A percentile compares a stretch with the other conserved stretches of the same genome.
These are phyloP conservation scores for Eucalyptus urophylla DNA, from an alignment of 345 rosid genomes.

Conservation along the genomic window DNA sequence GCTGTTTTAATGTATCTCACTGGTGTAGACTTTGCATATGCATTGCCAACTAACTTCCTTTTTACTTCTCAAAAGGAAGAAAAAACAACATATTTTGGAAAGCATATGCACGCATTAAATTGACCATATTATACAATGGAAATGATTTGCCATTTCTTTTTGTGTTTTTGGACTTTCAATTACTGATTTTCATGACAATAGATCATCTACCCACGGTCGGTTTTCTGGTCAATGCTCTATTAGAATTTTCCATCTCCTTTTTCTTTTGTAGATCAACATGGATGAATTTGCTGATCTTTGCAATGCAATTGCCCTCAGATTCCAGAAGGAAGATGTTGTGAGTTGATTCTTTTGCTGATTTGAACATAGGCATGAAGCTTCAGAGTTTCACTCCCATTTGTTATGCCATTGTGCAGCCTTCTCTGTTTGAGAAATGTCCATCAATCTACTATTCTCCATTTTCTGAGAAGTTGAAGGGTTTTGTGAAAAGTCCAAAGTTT, in stretches of 20 bases:
- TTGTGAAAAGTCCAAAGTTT: slow-evolving; percentile 58
- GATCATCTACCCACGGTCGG: background rate
- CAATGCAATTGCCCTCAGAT: slow-evolving; percentile 86
- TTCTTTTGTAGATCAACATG: slow-evolving; percentile 55
- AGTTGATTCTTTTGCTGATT: slow-evolving; percentile 17
- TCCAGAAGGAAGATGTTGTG: slow-evolving; percentile 85
- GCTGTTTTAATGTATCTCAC: background rate
- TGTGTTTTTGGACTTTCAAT: background rate
- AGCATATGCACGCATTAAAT: background rate
- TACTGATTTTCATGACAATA: background rate
- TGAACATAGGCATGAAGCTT: background rate
- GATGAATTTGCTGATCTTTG: slow-evolving; percentile 93
- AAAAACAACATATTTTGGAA: background rate
- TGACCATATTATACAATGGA: background rate
- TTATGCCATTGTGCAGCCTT: slow-evolving; percentile 39
- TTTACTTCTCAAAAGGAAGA: background rate
- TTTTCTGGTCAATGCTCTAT: background rate
- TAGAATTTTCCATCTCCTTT: background rate
- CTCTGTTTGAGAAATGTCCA: slow-evolving; percentile 55
- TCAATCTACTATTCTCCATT: slow-evolving; percentile 46
- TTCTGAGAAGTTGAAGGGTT: slow-evolving; percentile 63
- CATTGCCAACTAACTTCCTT: background rate
- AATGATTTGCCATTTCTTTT: background rate
- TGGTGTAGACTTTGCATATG: background rate
- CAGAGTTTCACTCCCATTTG: background rate